Evolutionary conservation across 805 yeast genomes (phyloP), one percentile per base, ranked within the genome.

Genomic region (Nadsonia fulvescens): DNA sequence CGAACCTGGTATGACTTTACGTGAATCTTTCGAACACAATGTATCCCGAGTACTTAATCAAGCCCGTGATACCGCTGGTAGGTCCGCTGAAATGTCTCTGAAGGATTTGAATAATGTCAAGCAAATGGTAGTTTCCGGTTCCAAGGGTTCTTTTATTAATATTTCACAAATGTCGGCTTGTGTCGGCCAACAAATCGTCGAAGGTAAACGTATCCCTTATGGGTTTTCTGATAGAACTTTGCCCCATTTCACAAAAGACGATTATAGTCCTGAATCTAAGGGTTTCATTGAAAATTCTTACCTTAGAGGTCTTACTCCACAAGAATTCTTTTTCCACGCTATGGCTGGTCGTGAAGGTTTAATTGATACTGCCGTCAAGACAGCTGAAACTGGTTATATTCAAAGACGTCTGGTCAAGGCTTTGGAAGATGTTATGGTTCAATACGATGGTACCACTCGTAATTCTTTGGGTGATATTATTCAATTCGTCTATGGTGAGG

Each of bases 311-410:
- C 63, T 89, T 44, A 83, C 98, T 5, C 98, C 99, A 17, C 96
- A 89, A 53, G 99, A 89, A 53, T 89, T 89, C 53, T 83, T 89
- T 51, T 89, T 89, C 74, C 99, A 89, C 51, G 95, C 96, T 28
- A 89, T 89, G 94, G 96, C 98, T 47, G 99, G 99, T 61, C 81
- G 99, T 66, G 99, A 89, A 60, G 99, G 99, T 63, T 63, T 89
- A 49, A 91, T 89, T 50, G 99, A 89, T 65, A 89, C 99, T 29
- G 99, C 99, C 9, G 99, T 89, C 25, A 89, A 89, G 53, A 89
- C 99, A 21, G 96, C 99, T 3, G 96, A 86, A 56, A 83, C 96
- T 14, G 96, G 96, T 58, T 86, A 86, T 52, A 83, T 86, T 47
- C 96, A 86, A 58, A 86, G 96, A 63, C 86, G 96, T 66, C 61